Base-by-base conservation (phyloP, 495 filamentous ascomycete genomes). In the Hyaloscypha finlandica region DNA sequence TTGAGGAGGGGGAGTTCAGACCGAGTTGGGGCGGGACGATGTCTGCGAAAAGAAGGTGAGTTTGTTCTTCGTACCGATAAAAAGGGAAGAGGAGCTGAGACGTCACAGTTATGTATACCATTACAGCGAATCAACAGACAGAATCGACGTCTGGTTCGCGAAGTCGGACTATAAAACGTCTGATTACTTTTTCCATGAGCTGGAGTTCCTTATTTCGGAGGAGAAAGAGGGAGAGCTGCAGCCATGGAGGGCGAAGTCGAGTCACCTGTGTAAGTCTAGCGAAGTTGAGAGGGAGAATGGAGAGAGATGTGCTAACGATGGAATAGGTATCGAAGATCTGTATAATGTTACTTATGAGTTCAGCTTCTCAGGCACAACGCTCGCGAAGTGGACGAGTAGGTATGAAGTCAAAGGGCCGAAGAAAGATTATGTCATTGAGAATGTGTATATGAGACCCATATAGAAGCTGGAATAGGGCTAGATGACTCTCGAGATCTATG, bases 71-170 rank as follows among this genome's bases (percentile, higher is more conserved):
- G 6, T 29, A 30, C 5, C n/a, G n/a, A 29, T 56, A 16, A 56
- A 30, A 32, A 22, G 8, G 8, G 70, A 57, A 4, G 61, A 57
- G 6, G 61, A 75, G 33, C 74, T 56, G 20, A 9, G 51, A 37
- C 35, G 8, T 8, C 6, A 37, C 8, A 56, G 78, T 12, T 84
- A 84, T 70, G 79, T 81, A 9, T 90, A 88, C 78, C 81, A 87
- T 6, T 89, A 89, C 70, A 72, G 81, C 64, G 85, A 85, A 64
- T 60, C 22, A 5, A 76, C 65, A 9, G 87, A 90, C 68, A 74
- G 69, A 67, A 74, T 91, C n/a, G 86, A 82, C 35, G 84, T 86
- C 20, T 92, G 89, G 89, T 91, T 90, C 64, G 84, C 84, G 45
- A 87, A 85, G 70, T 80, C 83, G 20, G 85, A 90, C 52, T 61